Evolutionary conservation across 2,329 filamentous ascomycete genomes (phyloP), one percentile per base, ranked within the genome.

Genomic region (Alternaria consortialis): DNA sequence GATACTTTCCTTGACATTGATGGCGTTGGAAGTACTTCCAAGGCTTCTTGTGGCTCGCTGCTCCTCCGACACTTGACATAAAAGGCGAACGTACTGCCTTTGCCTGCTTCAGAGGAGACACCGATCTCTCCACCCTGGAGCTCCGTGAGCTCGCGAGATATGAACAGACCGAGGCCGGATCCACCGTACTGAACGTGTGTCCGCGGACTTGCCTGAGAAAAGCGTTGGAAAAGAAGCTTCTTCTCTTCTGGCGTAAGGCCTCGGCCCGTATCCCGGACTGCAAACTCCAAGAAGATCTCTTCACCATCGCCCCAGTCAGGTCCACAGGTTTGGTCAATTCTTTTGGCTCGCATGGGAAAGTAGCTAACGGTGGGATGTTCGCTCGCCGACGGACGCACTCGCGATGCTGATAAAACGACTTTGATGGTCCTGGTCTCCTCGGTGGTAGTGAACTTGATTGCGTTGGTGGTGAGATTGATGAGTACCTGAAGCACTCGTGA

Each of bases 161-260:
- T 94, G 76, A 93, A 94, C 0, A 94, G 82, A 0, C 92, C 92
- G 1, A 95, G 83, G 0, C 92, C 92, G 0, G 89, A 91, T 0
- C 92, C 92, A 23, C 91, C 92, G 66, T 94, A 93, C 67, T 92
- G 88, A 15, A 92, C 88, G 66, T 93, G 91, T 0, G 91, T 93
- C 51, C 87, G 87, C 2, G 90, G 89, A 23, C 87, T 92, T 0
- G 91, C 90, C 77, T 94, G 92, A 7, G 90, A 89, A 75, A 95
- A 95, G 23, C 91, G 86, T 67, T 92, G 87, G 77, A 94, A 95
- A 0, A 95, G 83, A 46, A 88, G 84, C 51, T 90, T 89, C 80
- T 90, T 91, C 72, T 93, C 91, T 57, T 89, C 86, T 4, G 87
- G 84, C 3, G 84, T 90, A 13, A 95, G 82, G 0, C 91, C 91